Evolutionary conservation across 176 grass and related monocot genomes (phyloP), one percentile per base, ranked within the genome.

Genomic region (Canna indica): DNA sequence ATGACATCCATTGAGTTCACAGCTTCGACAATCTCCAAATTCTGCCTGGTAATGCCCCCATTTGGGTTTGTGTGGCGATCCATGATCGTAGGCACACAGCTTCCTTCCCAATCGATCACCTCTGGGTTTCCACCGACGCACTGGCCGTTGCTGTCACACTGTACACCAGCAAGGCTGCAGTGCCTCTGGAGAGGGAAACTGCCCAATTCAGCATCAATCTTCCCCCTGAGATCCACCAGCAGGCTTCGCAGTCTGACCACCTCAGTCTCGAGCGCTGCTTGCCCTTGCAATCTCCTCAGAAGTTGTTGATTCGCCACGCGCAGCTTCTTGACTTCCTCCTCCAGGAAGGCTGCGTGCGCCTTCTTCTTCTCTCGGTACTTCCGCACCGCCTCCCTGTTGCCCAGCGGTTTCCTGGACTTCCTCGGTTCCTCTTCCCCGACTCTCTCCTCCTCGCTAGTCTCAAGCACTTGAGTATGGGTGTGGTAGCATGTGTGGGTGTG

Each of bases 321-420:
- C 30, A 92, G 84, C 71, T 87, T 90, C 79, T 76, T 87, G 58
- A 87, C 75, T 42, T 97, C 93, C 75, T 92, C 88, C 76, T 97
- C 88, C 61, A 97, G 73, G 69, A 82, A 97, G 29, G 82, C 71
- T 0, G 86, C 73, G 25, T 85, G 93, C 0, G 93, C 93, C 58
- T 97, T 97, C 84, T 97, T 97, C 88, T 92, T 92, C 80, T 90
- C 84, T 54, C 93, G 65, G 81, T 97, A 97, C 81, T 92, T 97
- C 66, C 86, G 88, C 31, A 97, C 89, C 9, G 88, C 93, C 63
- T 85, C 93, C 60, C 89, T 71, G 38, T 97, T 97, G 18, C 86
- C 89, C 61, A 87, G 54, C 25, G 89, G 80, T 67, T 69, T 84
- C 36, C 75, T 70, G 25, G 42, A 52, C 28, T 78, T 87, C 47